A percentile compares a stretch with the other conserved stretches of the same genome.
phyloP scores from a whole-genome alignment of 805 yeast genomes.

The Ogataea trehaloabstinens region DNA sequence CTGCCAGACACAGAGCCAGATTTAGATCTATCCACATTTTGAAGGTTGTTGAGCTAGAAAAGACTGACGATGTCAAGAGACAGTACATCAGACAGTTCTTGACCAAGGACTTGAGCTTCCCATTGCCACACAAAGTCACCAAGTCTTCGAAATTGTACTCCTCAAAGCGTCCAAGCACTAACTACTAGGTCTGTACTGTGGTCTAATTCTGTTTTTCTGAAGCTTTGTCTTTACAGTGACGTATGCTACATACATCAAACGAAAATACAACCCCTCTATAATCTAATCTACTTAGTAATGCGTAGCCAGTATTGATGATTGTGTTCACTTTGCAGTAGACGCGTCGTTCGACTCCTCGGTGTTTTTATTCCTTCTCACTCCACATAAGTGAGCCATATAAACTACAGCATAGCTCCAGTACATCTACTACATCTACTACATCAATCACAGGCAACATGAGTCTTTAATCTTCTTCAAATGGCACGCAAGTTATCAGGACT shows the following conservation, averaged over 20 bases:
- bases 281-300: background rate
- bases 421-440: too few relatives aligned
- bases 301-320: background rate
- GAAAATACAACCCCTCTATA: conserved; percentile 9
- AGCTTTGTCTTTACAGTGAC: conserved; percentile 5
- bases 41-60: conserved; percentile 98
- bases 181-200: conserved; percentile 59
- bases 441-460: too few relatives aligned
- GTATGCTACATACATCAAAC: conserved; percentile 10
- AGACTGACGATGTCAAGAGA: conserved; percentile 98
- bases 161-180: conserved; percentile 94
- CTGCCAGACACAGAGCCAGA: conserved; percentile 99
- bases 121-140: conserved; percentile 99
- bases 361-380: background rate
- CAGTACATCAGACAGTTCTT: conserved; percentile 98
- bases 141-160: conserved; percentile 86
- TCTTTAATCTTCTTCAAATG: too few relatives aligned
- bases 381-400: background rate
- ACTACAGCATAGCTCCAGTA: too few relatives aligned
- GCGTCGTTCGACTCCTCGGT: background rate
- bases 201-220: conserved; percentile 9
- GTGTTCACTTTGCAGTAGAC: background rate
- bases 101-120: conserved; percentile 95
- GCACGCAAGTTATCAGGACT: conserved; percentile 39
- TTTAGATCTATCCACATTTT: conserved; percentile 99